Conservation (phyloP, 2,329 filamentous ascomycete species). For the Gaeumannomyces tritici region DNA sequence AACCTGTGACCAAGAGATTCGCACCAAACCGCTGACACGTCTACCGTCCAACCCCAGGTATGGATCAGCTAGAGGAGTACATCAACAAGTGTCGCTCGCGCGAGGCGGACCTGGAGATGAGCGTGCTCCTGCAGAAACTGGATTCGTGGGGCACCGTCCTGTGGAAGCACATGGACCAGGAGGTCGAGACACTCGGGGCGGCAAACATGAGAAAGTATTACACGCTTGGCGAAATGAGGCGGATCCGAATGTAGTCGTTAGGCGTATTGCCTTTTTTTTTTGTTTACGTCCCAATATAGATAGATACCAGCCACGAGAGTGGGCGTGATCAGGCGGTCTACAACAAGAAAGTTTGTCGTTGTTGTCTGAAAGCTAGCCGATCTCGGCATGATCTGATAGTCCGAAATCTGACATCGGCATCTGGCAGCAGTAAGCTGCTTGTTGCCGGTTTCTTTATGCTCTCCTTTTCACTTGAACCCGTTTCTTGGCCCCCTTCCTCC, state of each 20-base stretch:
- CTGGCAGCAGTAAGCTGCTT: too few species aligned
- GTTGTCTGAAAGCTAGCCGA: too few species aligned
- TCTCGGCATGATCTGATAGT: too few species aligned
- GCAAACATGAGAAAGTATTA: slow-evolving; percentile 86
- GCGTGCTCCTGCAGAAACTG: slow-evolving; percentile 59
- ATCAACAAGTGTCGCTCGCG: slow-evolving; percentile 51
- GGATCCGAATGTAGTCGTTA: slow-evolving; percentile 1
- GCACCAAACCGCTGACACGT: too few species aligned
- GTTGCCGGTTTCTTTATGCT: too few species aligned
- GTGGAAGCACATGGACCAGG: slow-evolving; percentile 76
- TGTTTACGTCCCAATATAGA: too few species aligned
- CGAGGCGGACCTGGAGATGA: slow-evolving; percentile 48
- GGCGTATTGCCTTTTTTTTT: neutral
- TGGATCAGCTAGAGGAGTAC: slow-evolving; percentile 60
- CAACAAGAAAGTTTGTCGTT: too few species aligned
- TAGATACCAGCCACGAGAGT: neutral
- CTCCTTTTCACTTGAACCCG: too few species aligned
- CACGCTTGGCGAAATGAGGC: slow-evolving; percentile 60
- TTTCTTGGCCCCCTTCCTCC: too few species aligned
- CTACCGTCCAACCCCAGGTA: slow-evolving; percentile 21
- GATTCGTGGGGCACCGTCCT: slow-evolving; percentile 70
- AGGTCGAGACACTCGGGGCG: slow-evolving; percentile 68
- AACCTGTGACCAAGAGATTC: too few species aligned
- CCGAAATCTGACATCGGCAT: too few species aligned
- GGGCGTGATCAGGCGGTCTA: too few species aligned